phyloP scores from a whole-genome alignment of 768 basidiomycete genomes.

The Xerocomus spinulosus region DNA sequence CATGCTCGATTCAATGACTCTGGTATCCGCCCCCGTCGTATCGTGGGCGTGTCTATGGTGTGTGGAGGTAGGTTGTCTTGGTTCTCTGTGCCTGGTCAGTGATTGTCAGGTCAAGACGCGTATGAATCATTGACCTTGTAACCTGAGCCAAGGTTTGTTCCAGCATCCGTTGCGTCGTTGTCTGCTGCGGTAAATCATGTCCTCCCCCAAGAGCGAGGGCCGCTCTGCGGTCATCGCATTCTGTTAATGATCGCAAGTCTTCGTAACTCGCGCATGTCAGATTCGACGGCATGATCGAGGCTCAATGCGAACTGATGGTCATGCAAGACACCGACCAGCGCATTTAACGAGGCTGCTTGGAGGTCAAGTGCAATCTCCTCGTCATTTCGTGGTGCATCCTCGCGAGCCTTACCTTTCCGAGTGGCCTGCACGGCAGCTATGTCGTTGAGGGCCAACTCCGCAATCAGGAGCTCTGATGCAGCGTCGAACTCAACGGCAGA shows the following conservation, averaged over 20 bases:
- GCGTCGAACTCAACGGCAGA: slow-evolving; percentile 28
- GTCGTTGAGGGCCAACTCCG: slow-evolving; percentile 40
- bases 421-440: slow-evolving; percentile 32
- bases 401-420: slow-evolving; percentile 37
- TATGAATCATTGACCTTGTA: slow-evolving; percentile 3
- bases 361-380: slow-evolving; percentile 43
- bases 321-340: slow-evolving; percentile 27
- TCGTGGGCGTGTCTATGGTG: too few relatives aligned
- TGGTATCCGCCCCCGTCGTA: not conserved
- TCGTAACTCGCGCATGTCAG: slow-evolving; percentile 32
- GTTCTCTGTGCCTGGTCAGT: slow-evolving; percentile 13
- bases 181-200: slow-evolving; percentile 13
- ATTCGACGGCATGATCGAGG: slow-evolving; percentile 37
- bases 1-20: not conserved
- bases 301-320: slow-evolving; percentile 41
- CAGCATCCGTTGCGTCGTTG: slow-evolving; percentile 12
- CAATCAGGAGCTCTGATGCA: slow-evolving; percentile 37
- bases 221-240: slow-evolving; percentile 39
- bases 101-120: not conserved
- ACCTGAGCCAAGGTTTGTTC: not conserved
- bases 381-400: slow-evolving; percentile 34
- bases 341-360: slow-evolving; percentile 35
- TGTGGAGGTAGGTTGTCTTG: too few relatives aligned
- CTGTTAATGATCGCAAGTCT: slow-evolving; percentile 33
- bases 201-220: slow-evolving; percentile 37